A percentile compares a stretch with the other conserved stretches of the same genome.
phyloP scores from a whole-genome alignment of 164 flowering plant species.

The Buxus sempervirens region DNA sequence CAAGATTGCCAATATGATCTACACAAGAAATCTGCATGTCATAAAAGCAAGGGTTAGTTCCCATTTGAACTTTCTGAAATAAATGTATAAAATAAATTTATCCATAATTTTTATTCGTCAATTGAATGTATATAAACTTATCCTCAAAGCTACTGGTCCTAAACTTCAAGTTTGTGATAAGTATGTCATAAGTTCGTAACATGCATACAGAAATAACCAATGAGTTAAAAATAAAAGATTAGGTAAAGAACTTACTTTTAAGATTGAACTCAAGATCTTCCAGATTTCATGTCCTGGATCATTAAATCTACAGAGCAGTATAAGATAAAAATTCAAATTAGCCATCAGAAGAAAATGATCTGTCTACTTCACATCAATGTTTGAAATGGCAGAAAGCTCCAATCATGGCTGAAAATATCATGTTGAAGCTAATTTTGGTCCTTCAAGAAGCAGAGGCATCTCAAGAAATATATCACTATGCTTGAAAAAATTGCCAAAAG shows the following conservation, averaged over 20 bases:
- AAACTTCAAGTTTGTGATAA: too few species aligned
- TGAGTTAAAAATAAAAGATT: not conserved
- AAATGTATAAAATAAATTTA: too few species aligned
- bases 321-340: not conserved
- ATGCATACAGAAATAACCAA: not conserved
- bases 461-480: too few species aligned
- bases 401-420: too few species aligned
- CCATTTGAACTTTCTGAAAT: not conserved
- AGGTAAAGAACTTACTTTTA: slow-evolving; percentile 12
- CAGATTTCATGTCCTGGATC: slow-evolving; percentile 13
- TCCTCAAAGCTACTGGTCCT: too few species aligned
- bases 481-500: too few species aligned
- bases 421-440: too few species aligned
- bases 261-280: slow-evolving; percentile 3
- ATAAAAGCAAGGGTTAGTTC: not conserved
- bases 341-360: too few species aligned
- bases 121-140: not conserved
- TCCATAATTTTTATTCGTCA: not conserved
- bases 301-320: slow-evolving; percentile 13
- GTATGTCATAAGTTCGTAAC: too few species aligned
- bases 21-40: slow-evolving; percentile 18
- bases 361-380: too few species aligned
- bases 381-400: too few species aligned
- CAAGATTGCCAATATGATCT: slow-evolving; percentile 22
- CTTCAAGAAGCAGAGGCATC: too few species aligned